Evolutionary conservation across 768 basidiomycete species (phyloP).

Genomic region (Tubosaeta brunneosetosa): DNA sequence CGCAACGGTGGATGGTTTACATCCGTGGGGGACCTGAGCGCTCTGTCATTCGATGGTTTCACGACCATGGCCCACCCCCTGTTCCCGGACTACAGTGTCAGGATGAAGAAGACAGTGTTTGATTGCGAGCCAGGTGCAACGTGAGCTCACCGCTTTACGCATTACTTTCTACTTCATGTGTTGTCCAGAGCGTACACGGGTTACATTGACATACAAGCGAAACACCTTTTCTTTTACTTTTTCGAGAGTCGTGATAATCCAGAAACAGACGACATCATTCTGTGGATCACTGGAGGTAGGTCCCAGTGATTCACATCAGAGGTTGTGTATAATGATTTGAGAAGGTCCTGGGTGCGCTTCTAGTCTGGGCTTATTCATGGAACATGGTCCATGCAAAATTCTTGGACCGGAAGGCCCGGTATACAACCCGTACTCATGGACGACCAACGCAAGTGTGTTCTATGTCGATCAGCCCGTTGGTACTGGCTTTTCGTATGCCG

Average conservation of each 20-base stretch:
- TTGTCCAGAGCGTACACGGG: conserved; percentile 41
- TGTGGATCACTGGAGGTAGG: conserved; percentile 64
- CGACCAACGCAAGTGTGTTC: conserved; percentile 60
- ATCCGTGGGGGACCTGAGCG: conserved; percentile 26
- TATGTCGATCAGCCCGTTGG: conserved; percentile 59
- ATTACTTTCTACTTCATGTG: neutral
- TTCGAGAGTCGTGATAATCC: conserved; percentile 52
- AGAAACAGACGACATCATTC: conserved; percentile 54
- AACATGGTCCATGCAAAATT: neutral
- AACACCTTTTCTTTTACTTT: conserved; percentile 56
- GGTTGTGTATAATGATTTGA: conserved; percentile 29
- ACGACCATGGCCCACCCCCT: conserved; percentile 38
- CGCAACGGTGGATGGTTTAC: conserved; percentile 24
- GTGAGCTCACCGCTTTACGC: neutral
- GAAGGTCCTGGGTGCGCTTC: conserved; percentile 36
- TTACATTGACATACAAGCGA: conserved; percentile 46
- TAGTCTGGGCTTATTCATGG: neutral
- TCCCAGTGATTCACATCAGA: neutral
- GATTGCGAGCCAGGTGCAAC: conserved; percentile 3
- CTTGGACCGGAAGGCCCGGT: neutral
- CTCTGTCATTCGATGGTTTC: conserved; percentile 30
- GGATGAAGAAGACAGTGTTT: conserved; percentile 35
- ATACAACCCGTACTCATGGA: conserved; percentile 51
- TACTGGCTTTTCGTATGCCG: conserved; percentile 39
- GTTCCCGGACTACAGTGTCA: conserved; percentile 40